Evolutionary conservation across 805 yeast genomes (phyloP).

Genomic region (Debaryomyces hansenii): DNA sequence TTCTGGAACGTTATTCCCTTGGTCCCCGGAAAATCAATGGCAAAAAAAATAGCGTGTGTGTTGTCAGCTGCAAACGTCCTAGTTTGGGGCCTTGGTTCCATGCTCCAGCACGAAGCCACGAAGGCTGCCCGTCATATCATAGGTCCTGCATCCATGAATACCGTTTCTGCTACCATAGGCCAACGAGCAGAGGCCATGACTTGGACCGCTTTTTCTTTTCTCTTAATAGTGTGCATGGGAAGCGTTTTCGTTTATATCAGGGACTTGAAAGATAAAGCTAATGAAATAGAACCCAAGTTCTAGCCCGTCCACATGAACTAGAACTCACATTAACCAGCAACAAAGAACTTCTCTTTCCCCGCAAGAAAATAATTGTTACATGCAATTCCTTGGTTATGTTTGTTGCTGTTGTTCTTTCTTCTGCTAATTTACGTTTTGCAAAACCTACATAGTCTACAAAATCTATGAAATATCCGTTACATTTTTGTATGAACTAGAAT

Average conservation of each 20-base stretch:
- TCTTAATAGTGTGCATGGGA: conserved; percentile 40
- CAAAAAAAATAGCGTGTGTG: conserved; percentile 22
- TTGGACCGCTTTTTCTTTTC: conserved; percentile 59
- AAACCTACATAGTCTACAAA: too few species aligned
- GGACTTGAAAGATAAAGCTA: conserved; percentile 6
- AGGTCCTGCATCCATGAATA: conserved; percentile 50
- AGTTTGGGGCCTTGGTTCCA: conserved; percentile 65
- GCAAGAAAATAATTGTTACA: too few species aligned
- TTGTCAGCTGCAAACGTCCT: conserved; percentile 39
- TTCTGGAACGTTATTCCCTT: conserved; percentile 49
- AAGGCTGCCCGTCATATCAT: conserved; percentile 44
- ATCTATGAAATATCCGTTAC: too few species aligned
- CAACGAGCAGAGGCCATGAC: conserved; percentile 55
- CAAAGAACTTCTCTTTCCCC: too few species aligned
- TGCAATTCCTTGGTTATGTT: too few species aligned
- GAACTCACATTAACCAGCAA: background rate
- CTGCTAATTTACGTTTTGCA: too few species aligned
- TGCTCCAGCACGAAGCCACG: conserved; percentile 61
- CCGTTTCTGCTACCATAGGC: conserved; percentile 47
- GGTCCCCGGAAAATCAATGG: conserved; percentile 41
- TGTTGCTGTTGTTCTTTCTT: too few species aligned
- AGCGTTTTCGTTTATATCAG: conserved; percentile 33
- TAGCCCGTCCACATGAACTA: background rate
- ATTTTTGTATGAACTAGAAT: too few species aligned
- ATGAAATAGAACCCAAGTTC: conserved; percentile 7